These are phyloP conservation scores for Sugiyamaella japonica DNA, from an alignment of 1,139 yeast species.

Conservation along the genomic window DNA sequence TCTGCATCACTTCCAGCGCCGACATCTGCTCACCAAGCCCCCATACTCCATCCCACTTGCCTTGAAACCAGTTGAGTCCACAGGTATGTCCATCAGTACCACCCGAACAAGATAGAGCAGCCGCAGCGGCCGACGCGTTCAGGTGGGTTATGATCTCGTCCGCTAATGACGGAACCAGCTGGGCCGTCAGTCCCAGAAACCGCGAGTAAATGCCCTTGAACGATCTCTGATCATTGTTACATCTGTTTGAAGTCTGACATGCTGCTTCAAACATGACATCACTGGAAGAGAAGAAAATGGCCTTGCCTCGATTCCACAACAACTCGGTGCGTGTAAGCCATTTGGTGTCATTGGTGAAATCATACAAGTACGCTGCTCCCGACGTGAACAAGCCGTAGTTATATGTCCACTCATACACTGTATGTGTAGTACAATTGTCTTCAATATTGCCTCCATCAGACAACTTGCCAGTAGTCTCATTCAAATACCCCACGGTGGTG, in stretches of 20 bases:
- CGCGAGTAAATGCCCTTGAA: constrained; percentile 82
- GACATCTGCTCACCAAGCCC: constrained; percentile 96
- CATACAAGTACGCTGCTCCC: constrained; percentile 82
- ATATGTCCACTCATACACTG: constrained; percentile 78
- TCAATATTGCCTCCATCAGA: constrained; percentile 76
- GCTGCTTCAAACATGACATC: constrained; percentile 76
- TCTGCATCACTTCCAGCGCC: constrained; percentile 77
- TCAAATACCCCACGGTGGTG: constrained; percentile 57
- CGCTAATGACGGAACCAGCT: constrained; percentile 63
- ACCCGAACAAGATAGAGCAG: constrained; percentile 81
- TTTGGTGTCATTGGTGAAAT: constrained; percentile 61
- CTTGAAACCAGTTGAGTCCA: constrained; percentile 74
- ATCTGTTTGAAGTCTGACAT: constrained; percentile 60
- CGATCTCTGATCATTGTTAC: constrained; percentile 88
- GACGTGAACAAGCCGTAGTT: constrained; percentile 78
- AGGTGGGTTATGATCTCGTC: constrained; percentile 54
- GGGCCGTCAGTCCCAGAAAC: constrained; percentile 72
- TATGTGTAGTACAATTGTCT: constrained; percentile 61
- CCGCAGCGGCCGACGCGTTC: constrained; percentile 68
- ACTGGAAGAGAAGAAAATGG: constrained; percentile 61
- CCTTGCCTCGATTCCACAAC: constrained; percentile 48
- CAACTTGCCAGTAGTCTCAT: constrained; percentile 38
- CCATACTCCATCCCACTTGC: constrained; percentile 73
- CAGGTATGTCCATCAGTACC: constrained; percentile 89
- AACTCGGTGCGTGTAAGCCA: constrained; percentile 60